Conservation (phyloP, 805 yeast genomes). For the Metschnikowia proteae region DNA sequence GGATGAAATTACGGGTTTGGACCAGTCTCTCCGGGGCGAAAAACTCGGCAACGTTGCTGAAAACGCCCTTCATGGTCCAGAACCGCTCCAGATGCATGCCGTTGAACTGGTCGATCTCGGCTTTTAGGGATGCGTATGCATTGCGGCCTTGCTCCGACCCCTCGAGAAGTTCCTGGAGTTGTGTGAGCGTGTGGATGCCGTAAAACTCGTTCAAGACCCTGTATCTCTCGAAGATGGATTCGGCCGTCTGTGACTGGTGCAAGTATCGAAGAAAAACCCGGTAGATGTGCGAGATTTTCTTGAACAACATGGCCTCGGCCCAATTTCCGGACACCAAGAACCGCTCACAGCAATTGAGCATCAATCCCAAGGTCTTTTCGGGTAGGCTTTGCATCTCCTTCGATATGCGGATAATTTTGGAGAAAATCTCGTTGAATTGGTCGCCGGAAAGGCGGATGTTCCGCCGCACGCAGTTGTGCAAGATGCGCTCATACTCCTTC, state of each 20-base stretch:
- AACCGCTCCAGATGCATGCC: slow-evolving; percentile 4
- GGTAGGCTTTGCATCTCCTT: background rate
- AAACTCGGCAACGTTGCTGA: slow-evolving; percentile 24
- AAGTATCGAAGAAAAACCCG: slow-evolving; percentile 23
- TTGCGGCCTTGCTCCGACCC: slow-evolving; percentile 7
- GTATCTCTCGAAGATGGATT: slow-evolving; percentile 16
- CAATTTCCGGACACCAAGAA: slow-evolving; percentile 30
- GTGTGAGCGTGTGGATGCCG: slow-evolving; percentile 16
- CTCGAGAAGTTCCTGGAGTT: slow-evolving; percentile 13
- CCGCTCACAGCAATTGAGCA: slow-evolving; percentile 27
- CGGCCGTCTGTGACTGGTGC: slow-evolving; percentile 14
- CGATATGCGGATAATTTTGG: slow-evolving; percentile 4
- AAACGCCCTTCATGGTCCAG: slow-evolving; percentile 14
- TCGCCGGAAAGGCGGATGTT: slow-evolving; percentile 20
- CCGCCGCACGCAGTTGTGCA: slow-evolving; percentile 4
- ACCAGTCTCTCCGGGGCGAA: slow-evolving; percentile 31
- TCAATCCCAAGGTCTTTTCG: slow-evolving; percentile 6
- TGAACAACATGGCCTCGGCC: slow-evolving; percentile 23
- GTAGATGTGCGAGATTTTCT: slow-evolving; percentile 26
- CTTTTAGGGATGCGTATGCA: slow-evolving; percentile 13
- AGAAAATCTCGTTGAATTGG: slow-evolving; percentile 18
- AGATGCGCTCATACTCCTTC: slow-evolving; percentile 6
- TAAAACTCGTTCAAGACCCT: slow-evolving; percentile 26
- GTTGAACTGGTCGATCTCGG: slow-evolving; percentile 18
- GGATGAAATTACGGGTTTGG: slow-evolving; percentile 22